Evolutionary conservation across 2,329 filamentous ascomycete species (phyloP).

Genomic region (Sporothrix pseudoabietina): DNA sequence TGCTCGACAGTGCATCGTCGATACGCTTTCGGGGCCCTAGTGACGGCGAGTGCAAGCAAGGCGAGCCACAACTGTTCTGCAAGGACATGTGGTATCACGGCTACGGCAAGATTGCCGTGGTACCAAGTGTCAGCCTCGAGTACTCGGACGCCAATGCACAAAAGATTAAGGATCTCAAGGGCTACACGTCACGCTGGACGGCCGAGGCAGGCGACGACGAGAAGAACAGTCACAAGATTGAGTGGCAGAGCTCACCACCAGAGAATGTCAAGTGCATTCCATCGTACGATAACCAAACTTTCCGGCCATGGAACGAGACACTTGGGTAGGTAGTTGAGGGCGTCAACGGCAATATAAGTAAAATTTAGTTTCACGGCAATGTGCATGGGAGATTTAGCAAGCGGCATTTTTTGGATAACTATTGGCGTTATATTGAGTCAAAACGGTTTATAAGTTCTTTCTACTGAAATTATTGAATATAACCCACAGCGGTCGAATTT

Average conservation of each 20-base stretch:
- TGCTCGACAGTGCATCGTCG: slow-evolving; percentile 42
- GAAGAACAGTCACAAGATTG: slow-evolving; percentile 40
- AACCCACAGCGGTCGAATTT: no score
- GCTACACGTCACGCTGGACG: slow-evolving; percentile 49
- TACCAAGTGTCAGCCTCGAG: slow-evolving; percentile 59
- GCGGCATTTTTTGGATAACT: no score
- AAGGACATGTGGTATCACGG: slow-evolving; percentile 59
- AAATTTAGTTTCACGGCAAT: background rate
- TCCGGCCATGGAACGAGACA: slow-evolving; percentile 47
- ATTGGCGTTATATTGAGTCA: no score
- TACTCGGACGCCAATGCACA: slow-evolving; percentile 52
- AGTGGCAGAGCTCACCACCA: slow-evolving; percentile 51
- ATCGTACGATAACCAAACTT: slow-evolving; percentile 46
- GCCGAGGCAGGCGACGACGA: slow-evolving; percentile 36
- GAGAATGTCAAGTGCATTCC: slow-evolving; percentile 53
- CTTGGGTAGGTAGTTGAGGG: slow-evolving; percentile 3
- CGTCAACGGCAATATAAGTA: background rate
- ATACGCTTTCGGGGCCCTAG: slow-evolving; percentile 49
- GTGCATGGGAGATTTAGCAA: no score
- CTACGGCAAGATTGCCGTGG: slow-evolving; percentile 56
- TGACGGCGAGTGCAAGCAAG: slow-evolving; percentile 53
- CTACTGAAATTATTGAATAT: no score
- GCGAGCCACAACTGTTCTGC: slow-evolving; percentile 59
- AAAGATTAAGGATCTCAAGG: slow-evolving; percentile 54
- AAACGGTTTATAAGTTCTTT: no score